Evolutionary conservation across 768 basidiomycete genomes (phyloP).

Genomic region (Xerocomus potaroensis): DNA sequence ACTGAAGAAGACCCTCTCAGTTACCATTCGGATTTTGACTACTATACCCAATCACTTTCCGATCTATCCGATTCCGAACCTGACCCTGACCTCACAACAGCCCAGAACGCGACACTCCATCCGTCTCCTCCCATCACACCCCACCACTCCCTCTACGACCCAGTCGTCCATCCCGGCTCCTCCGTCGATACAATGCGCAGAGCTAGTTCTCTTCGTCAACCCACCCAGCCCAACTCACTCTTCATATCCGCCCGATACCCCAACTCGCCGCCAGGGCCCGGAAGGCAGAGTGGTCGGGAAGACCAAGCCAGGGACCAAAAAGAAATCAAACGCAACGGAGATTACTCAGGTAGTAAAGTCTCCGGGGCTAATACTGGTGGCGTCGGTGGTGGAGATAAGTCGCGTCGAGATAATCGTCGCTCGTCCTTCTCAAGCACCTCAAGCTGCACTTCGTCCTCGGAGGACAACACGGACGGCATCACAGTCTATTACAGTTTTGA

Average conservation of each 20-base stretch:
- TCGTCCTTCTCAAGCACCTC: constrained; percentile 34
- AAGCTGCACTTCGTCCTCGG: constrained; percentile 37
- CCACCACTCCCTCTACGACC: constrained; percentile 18
- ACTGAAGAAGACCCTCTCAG: constrained; percentile 29
- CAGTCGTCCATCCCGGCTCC: constrained; percentile 38
- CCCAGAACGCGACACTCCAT: not conserved
- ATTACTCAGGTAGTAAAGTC: constrained; percentile 16
- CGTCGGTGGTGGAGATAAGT: constrained; percentile 39
- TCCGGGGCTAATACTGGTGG: constrained; percentile 26
- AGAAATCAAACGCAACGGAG: constrained; percentile 9
- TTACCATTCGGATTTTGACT: constrained; percentile 36
- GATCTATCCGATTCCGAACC: constrained; percentile 30
- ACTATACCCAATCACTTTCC: constrained; percentile 31
- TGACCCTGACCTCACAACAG: constrained; percentile 19
- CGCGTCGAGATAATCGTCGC: constrained; percentile 24
- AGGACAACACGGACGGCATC: constrained; percentile 41
- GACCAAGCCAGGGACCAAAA: constrained; percentile 8
- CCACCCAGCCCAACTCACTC: not conserved
- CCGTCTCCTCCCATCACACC: constrained; percentile 18
- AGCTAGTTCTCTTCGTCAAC: not conserved
- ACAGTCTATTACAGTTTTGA: constrained; percentile 43
- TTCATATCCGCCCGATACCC: constrained; percentile 1
- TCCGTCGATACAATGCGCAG: constrained; percentile 35
- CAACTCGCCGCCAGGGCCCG: too few species aligned
- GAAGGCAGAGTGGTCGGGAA: constrained; percentile 15